These are phyloP conservation scores for Alternaria hordeiaustralica DNA, from an alignment of 2,329 filamentous ascomycete genomes.

Conservation along the genomic window DNA sequence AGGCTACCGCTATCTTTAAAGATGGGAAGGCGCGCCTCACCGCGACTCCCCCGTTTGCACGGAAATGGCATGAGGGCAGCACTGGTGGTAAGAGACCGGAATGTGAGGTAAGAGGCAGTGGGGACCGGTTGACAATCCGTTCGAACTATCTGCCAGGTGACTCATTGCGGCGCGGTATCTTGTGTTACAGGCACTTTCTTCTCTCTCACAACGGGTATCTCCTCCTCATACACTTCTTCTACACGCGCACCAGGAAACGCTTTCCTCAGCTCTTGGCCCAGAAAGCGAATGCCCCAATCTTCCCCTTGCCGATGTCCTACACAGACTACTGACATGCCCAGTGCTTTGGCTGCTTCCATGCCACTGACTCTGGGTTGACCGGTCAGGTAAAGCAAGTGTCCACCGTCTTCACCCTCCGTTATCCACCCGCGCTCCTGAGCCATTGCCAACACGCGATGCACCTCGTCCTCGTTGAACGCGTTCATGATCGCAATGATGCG, in stretches of 20 bases:
- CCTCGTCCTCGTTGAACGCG: conserved; percentile 48
- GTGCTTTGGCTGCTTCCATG: conserved; percentile 38
- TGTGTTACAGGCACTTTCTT: neutral
- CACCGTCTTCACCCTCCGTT: conserved; percentile 24
- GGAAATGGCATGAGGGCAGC: neutral
- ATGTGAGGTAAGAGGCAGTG: neutral
- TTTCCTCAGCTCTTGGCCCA: conserved; percentile 35
- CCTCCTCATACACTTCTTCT: conserved; percentile 47
- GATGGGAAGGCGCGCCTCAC: neutral
- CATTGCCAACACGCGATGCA: conserved; percentile 42
- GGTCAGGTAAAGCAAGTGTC: conserved; percentile 48
- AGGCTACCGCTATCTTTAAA: neutral
- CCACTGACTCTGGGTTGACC: conserved; percentile 46
- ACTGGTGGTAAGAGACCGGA: neutral
- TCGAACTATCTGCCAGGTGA: neutral
- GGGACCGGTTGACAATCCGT: too few species aligned
- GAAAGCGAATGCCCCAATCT: conserved; percentile 50
- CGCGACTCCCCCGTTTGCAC: neutral
- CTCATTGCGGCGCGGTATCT: neutral
- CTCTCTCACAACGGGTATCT: conserved; percentile 18
- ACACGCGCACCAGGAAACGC: conserved; percentile 42
- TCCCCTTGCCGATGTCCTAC: conserved; percentile 49
- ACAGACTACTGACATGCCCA: conserved; percentile 46
- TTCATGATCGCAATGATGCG: conserved; percentile 50
- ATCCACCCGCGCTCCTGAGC: conserved; percentile 35